Evolutionary conservation across 2,329 filamentous ascomycete genomes (phyloP).

Genomic region (Neonectria magnoliae): DNA sequence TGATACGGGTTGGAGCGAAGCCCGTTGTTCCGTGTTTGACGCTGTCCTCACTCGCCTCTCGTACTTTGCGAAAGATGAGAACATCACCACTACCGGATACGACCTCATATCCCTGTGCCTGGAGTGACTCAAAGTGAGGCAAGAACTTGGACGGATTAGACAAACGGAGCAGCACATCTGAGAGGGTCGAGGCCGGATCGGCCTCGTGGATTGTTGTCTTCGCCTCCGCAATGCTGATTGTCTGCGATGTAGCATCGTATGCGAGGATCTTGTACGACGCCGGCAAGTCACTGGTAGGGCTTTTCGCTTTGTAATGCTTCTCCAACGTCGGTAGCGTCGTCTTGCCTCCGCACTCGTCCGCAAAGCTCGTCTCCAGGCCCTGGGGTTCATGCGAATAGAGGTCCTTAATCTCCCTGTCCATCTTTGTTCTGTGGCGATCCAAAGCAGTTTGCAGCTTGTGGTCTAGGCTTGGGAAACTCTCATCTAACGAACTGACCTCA

Average conservation of each 20-base stretch:
- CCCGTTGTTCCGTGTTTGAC: background rate
- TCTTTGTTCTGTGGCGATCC: conserved; percentile 33
- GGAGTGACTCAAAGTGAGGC: conserved; percentile 67
- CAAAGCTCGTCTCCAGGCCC: conserved; percentile 59
- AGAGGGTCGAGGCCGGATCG: conserved; percentile 63
- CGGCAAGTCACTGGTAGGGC: conserved; percentile 17
- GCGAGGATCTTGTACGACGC: conserved; percentile 71
- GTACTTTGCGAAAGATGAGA: conserved; percentile 72
- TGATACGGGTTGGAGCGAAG: conserved; percentile 47
- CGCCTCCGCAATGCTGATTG: conserved; percentile 68
- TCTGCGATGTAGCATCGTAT: conserved; percentile 68
- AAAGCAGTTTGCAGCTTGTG: conserved; percentile 45
- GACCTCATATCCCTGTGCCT: conserved; percentile 72
- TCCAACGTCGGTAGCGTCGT: conserved; percentile 49
- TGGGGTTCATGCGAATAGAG: conserved; percentile 57
- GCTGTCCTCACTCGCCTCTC: conserved; percentile 28
- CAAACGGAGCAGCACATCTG: conserved; percentile 68
- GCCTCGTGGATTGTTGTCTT: conserved; percentile 62
- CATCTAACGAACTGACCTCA: conserved; percentile 53
- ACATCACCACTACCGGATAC: conserved; percentile 71
- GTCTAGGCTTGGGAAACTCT: conserved; percentile 49
- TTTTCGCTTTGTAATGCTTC: conserved; percentile 43
- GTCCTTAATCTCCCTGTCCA: conserved; percentile 42
- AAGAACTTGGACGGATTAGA: conserved; percentile 73
- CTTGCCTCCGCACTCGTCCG: conserved; percentile 53